Evolutionary conservation across 2,329 filamentous ascomycete species (phyloP), one percentile per base, ranked within the genome.

Genomic region (Claviceps quebecensis): DNA sequence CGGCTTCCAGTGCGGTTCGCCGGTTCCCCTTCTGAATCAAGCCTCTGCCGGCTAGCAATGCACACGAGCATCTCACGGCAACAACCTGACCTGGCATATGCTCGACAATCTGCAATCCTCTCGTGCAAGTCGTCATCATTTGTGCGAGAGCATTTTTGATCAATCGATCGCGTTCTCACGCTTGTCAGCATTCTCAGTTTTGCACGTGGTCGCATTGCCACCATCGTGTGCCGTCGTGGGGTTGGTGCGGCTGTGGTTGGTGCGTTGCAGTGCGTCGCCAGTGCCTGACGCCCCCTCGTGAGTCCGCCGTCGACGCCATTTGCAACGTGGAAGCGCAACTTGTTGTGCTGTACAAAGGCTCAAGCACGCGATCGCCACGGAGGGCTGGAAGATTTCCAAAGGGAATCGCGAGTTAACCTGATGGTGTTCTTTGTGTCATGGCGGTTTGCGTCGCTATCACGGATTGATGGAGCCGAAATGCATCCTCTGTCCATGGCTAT

Each of bases 291-390:
- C 53, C 14, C 53, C 50, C 45, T 52, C 51, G 53, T 56, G 58
- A 57, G 55, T 53, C 49, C 34, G 16, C 56, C 48, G 47, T 22
- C 37, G 37, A 52, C 54, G 53, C 56, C 56, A 50, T 49, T 52
- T 54, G 53, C 43, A 51, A 51, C 53, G 11, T 16, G 37, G 19
- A 17, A 29, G n/a, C 23, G 9, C 36, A 19, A 4, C 3, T 47
- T 47, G 45, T 23, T 19, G 34, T 23, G 22, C 22, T 23, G 22
- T 5, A 23, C 22, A 23, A 23, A 23, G 22, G 22, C 22, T 3
- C 22, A 23, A 22, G 26, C 1, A 29, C 26, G 26, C 26, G 26
- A 11, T 34, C 11, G 29, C 29, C 29, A 9, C 29, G 29, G 29
- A 11, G 29, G 29, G 29, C 29, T 34, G 29, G 26, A 29, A 29